Conservation (phyloP, 2,329 filamentous ascomycete genomes). For the Talaromyces sp. region DNA sequence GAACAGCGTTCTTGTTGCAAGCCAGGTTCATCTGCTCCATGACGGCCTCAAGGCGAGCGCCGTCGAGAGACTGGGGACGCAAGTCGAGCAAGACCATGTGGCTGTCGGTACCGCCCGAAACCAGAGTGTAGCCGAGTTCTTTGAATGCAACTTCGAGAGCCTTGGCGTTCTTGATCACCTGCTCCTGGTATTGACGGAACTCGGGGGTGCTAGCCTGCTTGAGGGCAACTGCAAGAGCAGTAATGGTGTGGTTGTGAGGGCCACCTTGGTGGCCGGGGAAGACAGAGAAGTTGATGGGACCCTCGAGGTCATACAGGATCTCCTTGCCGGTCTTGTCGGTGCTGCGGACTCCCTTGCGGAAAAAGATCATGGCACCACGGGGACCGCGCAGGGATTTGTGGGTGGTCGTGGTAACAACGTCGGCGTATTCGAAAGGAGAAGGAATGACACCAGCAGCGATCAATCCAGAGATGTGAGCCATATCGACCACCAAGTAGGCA, state of each 20-base stretch:
- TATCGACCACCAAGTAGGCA: conserved; percentile 90
- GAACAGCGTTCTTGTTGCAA: conserved; percentile 99
- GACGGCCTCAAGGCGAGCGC: conserved; percentile 87
- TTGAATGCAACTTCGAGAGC: conserved; percentile 75
- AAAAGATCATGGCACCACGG: conserved; percentile 97
- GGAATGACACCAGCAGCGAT: conserved; percentile 89
- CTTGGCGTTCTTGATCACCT: conserved; percentile 87
- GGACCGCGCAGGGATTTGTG: conserved; percentile 97
- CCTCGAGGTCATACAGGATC: conserved; percentile 83
- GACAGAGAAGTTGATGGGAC: conserved; percentile 90
- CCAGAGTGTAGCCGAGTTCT: conserved; percentile 70
- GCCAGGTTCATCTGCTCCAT: conserved; percentile 98
- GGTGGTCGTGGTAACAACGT: conserved; percentile 95
- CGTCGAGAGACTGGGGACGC: conserved; percentile 82
- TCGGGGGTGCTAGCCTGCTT: conserved; percentile 87
- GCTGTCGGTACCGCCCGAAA: conserved; percentile 94
- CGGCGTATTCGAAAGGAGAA: conserved; percentile 81
- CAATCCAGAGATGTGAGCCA: conserved; percentile 95
- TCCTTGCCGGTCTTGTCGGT: conserved; percentile 85
- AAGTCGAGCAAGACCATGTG: conserved; percentile 92
- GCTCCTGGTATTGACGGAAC: conserved; percentile 88
- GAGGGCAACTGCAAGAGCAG: conserved; percentile 85
- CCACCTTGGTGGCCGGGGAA: conserved; percentile 98
- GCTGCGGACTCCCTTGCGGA: conserved; percentile 82
- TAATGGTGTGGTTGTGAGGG: conserved; percentile 98